Base-by-base conservation (phyloP, 306 rosid species). In the Casuarina glauca region DNA sequence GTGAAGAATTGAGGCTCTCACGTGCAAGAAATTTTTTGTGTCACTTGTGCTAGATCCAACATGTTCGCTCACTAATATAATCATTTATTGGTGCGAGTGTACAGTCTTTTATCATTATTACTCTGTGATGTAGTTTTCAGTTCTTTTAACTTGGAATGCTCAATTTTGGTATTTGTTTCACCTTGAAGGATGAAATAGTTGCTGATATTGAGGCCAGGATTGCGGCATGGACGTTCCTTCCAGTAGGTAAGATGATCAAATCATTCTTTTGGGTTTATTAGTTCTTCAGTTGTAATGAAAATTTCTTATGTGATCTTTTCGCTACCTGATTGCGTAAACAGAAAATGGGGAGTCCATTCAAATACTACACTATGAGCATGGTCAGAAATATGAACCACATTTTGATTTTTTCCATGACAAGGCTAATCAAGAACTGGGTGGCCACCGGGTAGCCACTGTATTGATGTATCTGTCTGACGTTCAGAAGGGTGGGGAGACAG, bases 181-280 rank as follows among this genome's bases (percentile, higher is more conserved):
- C 73, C 75, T 84, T 75, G 58, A 80, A 95, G 99, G 99, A 95
- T 87, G 84, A 88, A 66, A 8, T 90, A 69, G 85, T 95, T 74
- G 83, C 89, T 75, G 63, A 26, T 71, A 80, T 95, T n/a, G 99
- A 95, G 87, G 79, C 80, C n/a, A 85, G 90, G 87, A 67, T 95
- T 77, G 90, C 97, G 7, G 83, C 97, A 62, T 95, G 97, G 99
- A 95, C 99, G 60, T 93, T 95, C 85, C 91, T 91, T 85, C 99
- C 97, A 32, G 0, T 67, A 62, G 97, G 99, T 95, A 78, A 79
- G 53, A 50, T 62, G 43, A n/a, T 50, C 46, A 61, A 32, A 71
- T 77, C 72, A 42, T 38, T 54, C 55, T 16, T 12, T 6, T 76
- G 48, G 36, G 66, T 78, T 76, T 52, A 45, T 57, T 17, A 63